Base-by-base conservation (phyloP, 768 basidiomycete species). In the Hebeloma cylindrosporum region DNA sequence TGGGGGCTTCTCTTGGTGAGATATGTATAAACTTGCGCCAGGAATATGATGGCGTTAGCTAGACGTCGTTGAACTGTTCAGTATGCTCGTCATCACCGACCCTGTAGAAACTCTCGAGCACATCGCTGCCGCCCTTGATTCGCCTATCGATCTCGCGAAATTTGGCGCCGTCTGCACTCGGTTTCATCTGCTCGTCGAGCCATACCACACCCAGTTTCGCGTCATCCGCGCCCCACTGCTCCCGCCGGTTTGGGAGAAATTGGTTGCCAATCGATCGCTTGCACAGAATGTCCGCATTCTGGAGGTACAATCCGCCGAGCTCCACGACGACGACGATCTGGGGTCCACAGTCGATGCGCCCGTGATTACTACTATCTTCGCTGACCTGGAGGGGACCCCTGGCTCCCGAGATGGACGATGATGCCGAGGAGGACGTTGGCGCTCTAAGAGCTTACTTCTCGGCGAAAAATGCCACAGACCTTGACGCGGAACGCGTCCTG, bases 31-130 rank as follows among this genome's bases (percentile, higher is more conserved):
- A 69, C 74, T 65, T 57, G 77, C 62, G 84, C 85, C 27, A 92
- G 78, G 67, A 91, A 92, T 54, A 93, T 90, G 60, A 92, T 88
- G 1, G 88, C 81, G 64, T 88, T 80, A 41, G 85, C 80, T 78
- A 48, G 20, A 48, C 18, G 13, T 43, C n/a, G n/a, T n/a, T n/a
- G n/a, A n/a, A n/a, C n/a, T n/a, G 21, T 21, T 20, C 6, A 38
- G 18, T 9, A 38, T 38, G 36, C 21, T 38, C 4, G 16, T 38
- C 9, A 38, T 25, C 18, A 25, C 5, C 18, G 21, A 22, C 4
- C 36, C 36, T 7, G 9, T 22, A 38, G 36, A 38, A 22, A 23
- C 18, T 21, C 36, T 38, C 36, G 36, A 38, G 21, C 18, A 21
- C 20, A 23, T 38, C 21, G 36, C 36, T 4, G 8, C 17, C 11